Percentiles rank a stretch among this genome's conserved stretches.
Conservation (phyloP, 1,284 basidiomycete genomes). For the Tetrapyrgos nigripes region DNA sequence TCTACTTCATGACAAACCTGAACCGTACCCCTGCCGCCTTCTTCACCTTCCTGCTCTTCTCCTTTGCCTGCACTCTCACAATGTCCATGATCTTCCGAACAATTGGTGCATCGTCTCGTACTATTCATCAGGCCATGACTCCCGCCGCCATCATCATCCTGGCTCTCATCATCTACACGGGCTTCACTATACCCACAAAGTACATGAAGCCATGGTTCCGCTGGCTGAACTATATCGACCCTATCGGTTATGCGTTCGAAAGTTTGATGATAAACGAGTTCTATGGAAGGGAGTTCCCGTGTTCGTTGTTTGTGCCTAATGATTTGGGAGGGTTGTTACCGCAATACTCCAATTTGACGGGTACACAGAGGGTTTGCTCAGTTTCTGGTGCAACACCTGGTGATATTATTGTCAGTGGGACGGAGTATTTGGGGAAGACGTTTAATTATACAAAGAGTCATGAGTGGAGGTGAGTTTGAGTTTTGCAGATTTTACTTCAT, state of each 20-base stretch:
- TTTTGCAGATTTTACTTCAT: background rate
- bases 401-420: slow-evolving; percentile 43
- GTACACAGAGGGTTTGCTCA: slow-evolving; percentile 43
- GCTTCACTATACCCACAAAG: slow-evolving; percentile 21
- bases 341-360: slow-evolving; percentile 35
- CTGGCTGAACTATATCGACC: slow-evolving; percentile 55
- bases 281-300: slow-evolving; percentile 35
- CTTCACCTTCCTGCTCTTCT: slow-evolving; percentile 39
- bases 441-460: slow-evolving; percentile 48
- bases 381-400: slow-evolving; percentile 45
- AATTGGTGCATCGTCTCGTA: slow-evolving; percentile 46
- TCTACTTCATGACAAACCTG: slow-evolving; percentile 23
- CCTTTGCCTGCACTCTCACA: slow-evolving; percentile 41
- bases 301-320: slow-evolving; percentile 39
- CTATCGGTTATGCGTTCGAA: slow-evolving; percentile 45
- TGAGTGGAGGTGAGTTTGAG: slow-evolving; percentile 40
- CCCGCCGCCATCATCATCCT: slow-evolving; percentile 49
- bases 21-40: slow-evolving; percentile 19
- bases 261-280: slow-evolving; percentile 55
- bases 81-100: slow-evolving; percentile 55
- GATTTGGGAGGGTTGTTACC: slow-evolving; percentile 13
- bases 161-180: slow-evolving; percentile 47
- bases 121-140: slow-evolving; percentile 44
- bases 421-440: slow-evolving; percentile 40
- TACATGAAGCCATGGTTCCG: slow-evolving; percentile 22